Conservation (phyloP, 495 filamentous ascomycete species). For the Aspergillus sclerotioniger region DNA sequence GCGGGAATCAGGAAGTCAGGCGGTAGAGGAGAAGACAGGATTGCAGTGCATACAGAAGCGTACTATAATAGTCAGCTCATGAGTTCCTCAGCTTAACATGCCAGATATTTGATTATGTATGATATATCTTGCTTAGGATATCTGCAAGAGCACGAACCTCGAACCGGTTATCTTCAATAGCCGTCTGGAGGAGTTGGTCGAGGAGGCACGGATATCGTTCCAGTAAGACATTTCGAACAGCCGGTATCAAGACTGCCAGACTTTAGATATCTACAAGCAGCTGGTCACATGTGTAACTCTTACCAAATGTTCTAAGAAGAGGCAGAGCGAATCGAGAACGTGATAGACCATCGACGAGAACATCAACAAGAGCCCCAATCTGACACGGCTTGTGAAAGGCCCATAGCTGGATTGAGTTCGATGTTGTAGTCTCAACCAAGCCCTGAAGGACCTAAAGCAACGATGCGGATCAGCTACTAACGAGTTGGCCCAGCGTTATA, state of each 20-base stretch:
- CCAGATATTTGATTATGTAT: neutral
- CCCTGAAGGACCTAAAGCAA: constrained; percentile 38
- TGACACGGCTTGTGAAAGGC: constrained; percentile 47
- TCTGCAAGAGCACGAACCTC: constrained; percentile 32
- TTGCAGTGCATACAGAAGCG: constrained; percentile 32
- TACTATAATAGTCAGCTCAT: constrained; percentile 30
- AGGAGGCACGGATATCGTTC: constrained; percentile 40
- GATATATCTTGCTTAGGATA: neutral
- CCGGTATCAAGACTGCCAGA: constrained; percentile 24
- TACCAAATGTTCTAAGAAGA: constrained; percentile 43
- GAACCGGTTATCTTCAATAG: constrained; percentile 25
- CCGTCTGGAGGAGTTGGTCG: constrained; percentile 40
- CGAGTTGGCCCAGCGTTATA: constrained; percentile 1
- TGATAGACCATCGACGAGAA: constrained; percentile 45
- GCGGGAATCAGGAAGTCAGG: constrained; percentile 33
- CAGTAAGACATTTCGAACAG: constrained; percentile 42
- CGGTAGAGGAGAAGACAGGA: constrained; percentile 45
- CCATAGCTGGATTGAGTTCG: constrained; percentile 34
- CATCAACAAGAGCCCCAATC: constrained; percentile 36
- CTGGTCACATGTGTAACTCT: neutral
- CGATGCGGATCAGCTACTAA: constrained; percentile 8
- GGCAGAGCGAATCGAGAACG: constrained; percentile 39
- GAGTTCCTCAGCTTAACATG: neutral
- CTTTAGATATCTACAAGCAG: neutral
- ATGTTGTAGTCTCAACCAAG: constrained; percentile 21